Percentiles rank a stretch among this genome's conserved stretches.
Evolutionary conservation across 129 eudicot genomes (phyloP).

Genomic region (Chrysanthemum seticuspe): DNA sequence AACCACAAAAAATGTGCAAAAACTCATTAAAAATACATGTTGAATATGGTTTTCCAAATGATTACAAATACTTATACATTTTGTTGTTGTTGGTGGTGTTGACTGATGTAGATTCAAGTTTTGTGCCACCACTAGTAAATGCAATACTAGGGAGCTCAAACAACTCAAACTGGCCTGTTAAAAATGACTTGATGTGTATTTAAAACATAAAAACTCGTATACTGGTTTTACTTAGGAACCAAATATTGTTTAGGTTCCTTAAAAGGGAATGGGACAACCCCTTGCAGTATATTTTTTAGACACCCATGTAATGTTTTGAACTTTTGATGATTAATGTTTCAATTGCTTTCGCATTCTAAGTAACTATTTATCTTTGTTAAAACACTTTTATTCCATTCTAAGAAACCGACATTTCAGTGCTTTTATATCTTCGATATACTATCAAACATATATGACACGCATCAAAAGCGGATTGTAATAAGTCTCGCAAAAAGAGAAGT

Average conservation of each 20-base stretch:
- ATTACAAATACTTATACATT: background rate
- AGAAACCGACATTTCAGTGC: too few relatives aligned
- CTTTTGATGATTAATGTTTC: background rate
- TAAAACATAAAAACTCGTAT: too few relatives aligned
- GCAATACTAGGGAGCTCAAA: slow-evolving; percentile 87
- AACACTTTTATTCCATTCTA: too few relatives aligned
- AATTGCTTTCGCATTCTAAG: slow-evolving; percentile 7
- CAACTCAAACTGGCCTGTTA: too few relatives aligned
- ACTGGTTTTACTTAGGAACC: too few relatives aligned
- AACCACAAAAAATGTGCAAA: background rate
- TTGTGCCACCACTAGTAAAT: slow-evolving; percentile 86
- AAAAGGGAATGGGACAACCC: slow-evolving; percentile 10
- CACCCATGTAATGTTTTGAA: slow-evolving; percentile 27
- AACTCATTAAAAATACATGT: background rate
- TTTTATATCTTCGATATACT: too few relatives aligned
- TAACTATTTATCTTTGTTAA: background rate
- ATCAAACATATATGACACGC: too few relatives aligned
- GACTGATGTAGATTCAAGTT: slow-evolving; percentile 68
- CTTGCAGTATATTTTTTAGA: slow-evolving; percentile 21
- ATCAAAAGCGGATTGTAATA: too few relatives aligned
- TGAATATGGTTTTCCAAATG: background rate
- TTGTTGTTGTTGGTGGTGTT: background rate
- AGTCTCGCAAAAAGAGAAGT: too few relatives aligned
- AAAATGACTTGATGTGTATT: too few relatives aligned
- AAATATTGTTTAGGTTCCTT: too few relatives aligned